Evolutionary conservation across 1,284 basidiomycete species (phyloP).

Genomic region (Trametes hirsuta): DNA sequence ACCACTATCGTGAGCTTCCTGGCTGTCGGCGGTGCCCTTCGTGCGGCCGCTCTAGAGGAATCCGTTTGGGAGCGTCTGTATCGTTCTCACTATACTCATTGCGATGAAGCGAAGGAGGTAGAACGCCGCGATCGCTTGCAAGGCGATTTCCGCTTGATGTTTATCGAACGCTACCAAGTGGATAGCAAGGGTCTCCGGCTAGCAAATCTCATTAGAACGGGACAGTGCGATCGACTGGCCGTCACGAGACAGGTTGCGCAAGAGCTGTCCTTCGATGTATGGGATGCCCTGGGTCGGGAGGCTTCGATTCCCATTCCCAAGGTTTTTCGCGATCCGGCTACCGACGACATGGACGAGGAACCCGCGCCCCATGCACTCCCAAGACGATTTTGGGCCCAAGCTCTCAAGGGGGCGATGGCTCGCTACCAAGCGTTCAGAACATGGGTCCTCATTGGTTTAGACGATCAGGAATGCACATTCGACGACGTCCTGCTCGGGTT

Average conservation of each 20-base stretch:
- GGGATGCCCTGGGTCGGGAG: slow-evolving; percentile 53
- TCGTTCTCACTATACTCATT: slow-evolving; percentile 47
- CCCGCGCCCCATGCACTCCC: slow-evolving; percentile 44
- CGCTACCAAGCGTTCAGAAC: slow-evolving; percentile 45
- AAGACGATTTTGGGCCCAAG: slow-evolving; percentile 56
- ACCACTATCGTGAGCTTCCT: slow-evolving; percentile 35
- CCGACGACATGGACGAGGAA: slow-evolving; percentile 20
- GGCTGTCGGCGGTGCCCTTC: slow-evolving; percentile 31
- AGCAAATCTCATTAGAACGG: slow-evolving; percentile 43
- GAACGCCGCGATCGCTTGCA: slow-evolving; percentile 34
- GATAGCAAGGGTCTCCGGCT: slow-evolving; percentile 47
- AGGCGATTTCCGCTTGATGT: slow-evolving; percentile 51
- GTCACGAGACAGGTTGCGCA: slow-evolving; percentile 41
- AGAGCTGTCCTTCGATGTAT: slow-evolving; percentile 49
- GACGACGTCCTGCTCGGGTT: slow-evolving; percentile 53
- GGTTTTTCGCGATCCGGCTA: slow-evolving; percentile 30
- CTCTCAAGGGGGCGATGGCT: slow-evolving; percentile 47
- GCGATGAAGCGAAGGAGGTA: slow-evolving; percentile 40
- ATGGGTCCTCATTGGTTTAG: slow-evolving; percentile 41
- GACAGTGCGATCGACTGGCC: slow-evolving; percentile 38
- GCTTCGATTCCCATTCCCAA: slow-evolving; percentile 38
- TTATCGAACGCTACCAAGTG: slow-evolving; percentile 44
- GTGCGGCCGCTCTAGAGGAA: slow-evolving; percentile 33
- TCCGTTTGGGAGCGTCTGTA: slow-evolving; percentile 57
- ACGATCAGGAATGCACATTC: slow-evolving; percentile 37